Evolutionary conservation across 192 early-diverging fungal species (phyloP).

Genomic region (Thoreauomyces humboldtii): DNA sequence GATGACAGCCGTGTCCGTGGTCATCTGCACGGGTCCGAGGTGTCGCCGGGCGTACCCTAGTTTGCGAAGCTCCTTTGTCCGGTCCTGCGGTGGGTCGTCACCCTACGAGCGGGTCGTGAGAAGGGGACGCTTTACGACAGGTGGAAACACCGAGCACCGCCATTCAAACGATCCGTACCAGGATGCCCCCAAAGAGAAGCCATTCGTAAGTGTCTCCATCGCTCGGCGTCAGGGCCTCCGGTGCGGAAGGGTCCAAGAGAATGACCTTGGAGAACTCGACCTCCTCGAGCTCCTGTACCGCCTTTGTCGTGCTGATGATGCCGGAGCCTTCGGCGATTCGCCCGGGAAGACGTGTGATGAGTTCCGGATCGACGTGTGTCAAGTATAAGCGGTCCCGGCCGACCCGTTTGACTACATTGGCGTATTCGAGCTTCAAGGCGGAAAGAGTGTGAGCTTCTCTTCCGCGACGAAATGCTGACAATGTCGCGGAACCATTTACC

Average conservation of each 20-base stretch:
- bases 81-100: conserved; percentile 50
- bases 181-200: conserved; percentile 82
- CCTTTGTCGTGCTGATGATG: conserved; percentile 16
- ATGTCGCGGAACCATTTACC: conserved; percentile 3
- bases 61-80: conserved; percentile 57
- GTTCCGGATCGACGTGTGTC: conserved; percentile 50
- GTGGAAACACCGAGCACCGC: too few species aligned
- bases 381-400: conserved; percentile 63
- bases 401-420: conserved; percentile 65
- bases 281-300: conserved; percentile 37
- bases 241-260: conserved; percentile 69
- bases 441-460: neutral
- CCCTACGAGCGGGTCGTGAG: conserved; percentile 22
- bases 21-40: conserved; percentile 78
- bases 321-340: conserved; percentile 1
- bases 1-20: conserved; percentile 78
- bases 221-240: conserved; percentile 53
- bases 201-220: conserved; percentile 69
- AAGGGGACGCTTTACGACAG: too few species aligned
- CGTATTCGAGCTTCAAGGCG: conserved; percentile 61
- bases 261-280: conserved; percentile 58
- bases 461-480: neutral
- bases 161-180: conserved; percentile 45
- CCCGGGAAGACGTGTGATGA: conserved; percentile 37
- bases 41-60: conserved; percentile 70